Base-by-base conservation (phyloP, 2,329 filamentous ascomycete genomes). In the Ascochyta koolunga region DNA sequence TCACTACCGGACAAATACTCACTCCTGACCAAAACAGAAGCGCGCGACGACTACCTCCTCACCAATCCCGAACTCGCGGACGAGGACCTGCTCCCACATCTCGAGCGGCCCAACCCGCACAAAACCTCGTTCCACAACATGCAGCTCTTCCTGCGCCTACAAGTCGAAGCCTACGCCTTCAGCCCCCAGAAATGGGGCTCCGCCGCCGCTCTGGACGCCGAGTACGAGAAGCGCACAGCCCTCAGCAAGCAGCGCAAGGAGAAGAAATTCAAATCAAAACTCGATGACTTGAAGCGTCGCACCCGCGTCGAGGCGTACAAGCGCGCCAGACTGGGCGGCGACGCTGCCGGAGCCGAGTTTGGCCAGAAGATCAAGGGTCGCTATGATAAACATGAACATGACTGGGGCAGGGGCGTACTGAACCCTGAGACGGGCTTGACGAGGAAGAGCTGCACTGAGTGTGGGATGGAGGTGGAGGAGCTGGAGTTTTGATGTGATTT, bases 111-210 rank as follows among this genome's bases (percentile, higher is more conserved):
- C 1, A 99, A 99, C 67, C 95, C 95, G 0, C 95, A 97, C 77
- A 97, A 97, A 73, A 87, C 89, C 0, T 92, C 93, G 54, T 99
- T 92, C 91, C 92, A 97, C 74, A 91, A 96, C 79, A 99, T 99
- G 95, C 96, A 96, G 88, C 83, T 99, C 2, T 99, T 95, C 72
- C 81, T 99, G 19, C 89, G 95, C 0, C 96, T 86, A 56, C 95
- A 99, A 71, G 90, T 99, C 2, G 95, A 99, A 71, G 91, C 92
- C 51, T 97, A 97, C 70, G 95, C 93, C 0, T 88, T 98, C 66
- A 86, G 79, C 0, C 76, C 83, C 1, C 86, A 86, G 61, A 97
- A 97, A 78, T 99, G 95, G 95, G 95, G 95, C 0, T 91, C 89
- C 0, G 77, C 90, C 0, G 92, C 95, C 69, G 89, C 88, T 0